phyloP scores from a whole-genome alignment of 2,329 filamentous ascomycete genomes.

The Colletotrichum sp. region DNA sequence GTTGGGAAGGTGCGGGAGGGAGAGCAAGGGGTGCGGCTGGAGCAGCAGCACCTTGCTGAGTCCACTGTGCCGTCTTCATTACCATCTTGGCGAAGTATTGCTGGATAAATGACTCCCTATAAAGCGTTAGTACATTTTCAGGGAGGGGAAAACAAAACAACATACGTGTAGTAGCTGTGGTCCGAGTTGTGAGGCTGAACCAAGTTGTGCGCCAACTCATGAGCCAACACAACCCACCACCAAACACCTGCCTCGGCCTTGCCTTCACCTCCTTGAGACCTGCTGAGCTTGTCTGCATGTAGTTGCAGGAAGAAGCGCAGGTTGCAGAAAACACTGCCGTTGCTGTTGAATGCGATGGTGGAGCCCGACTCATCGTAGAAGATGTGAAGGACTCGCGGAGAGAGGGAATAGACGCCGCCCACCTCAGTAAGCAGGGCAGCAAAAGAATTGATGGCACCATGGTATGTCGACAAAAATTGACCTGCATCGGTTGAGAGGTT shows the following conservation, averaged over 20 bases:
- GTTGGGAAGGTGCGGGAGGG: background rate
- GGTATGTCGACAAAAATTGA: conserved; percentile 66
- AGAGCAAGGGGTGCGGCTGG: background rate
- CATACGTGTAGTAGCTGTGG: conserved; percentile 82
- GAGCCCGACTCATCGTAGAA: conserved; percentile 82
- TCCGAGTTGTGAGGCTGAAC: conserved; percentile 77
- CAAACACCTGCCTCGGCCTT: conserved; percentile 75
- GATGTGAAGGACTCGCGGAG: conserved; percentile 75
- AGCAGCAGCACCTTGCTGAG: background rate
- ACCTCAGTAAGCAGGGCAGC: conserved; percentile 72
- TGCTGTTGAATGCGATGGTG: conserved; percentile 91
- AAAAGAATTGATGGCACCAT: conserved; percentile 70
- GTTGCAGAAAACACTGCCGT: conserved; percentile 92
- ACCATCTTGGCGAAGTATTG: conserved; percentile 79
- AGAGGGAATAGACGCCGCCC: conserved; percentile 74
- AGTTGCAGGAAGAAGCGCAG: conserved; percentile 84
- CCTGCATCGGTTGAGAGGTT: conserved; percentile 51
- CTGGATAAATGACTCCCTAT: conserved; percentile 76
- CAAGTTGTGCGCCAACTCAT: conserved; percentile 95
- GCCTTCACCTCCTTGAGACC: conserved; percentile 39
- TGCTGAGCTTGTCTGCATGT: conserved; percentile 61
- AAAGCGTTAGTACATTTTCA: conserved; percentile 1
- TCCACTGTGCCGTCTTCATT: conserved; percentile 50
- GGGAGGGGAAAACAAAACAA: background rate
- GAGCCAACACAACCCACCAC: conserved; percentile 96